Evolutionary conservation across 169 alveolate genomes (phyloP), one percentile per base, ranked within the genome.

Genomic region (Eimeria necatrix): DNA sequence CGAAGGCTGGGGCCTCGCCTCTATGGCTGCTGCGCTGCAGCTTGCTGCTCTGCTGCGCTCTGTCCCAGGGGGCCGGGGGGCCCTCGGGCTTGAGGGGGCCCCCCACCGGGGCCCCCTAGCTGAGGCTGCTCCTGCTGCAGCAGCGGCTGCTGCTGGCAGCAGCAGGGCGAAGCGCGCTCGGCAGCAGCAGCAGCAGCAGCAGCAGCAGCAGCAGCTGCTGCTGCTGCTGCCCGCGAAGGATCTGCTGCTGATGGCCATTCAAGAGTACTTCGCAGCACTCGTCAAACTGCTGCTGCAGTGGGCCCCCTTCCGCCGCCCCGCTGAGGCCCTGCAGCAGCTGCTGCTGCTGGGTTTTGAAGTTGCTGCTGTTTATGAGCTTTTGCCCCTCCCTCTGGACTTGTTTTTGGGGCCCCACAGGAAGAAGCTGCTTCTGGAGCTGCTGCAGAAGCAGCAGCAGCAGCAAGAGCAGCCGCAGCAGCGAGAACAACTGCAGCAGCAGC

Each of bases 301-400:
- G 83, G 56, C 4, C 20, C 83, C 83, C 83, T 71, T 71, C 41
- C 14, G 12, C 18, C 6, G 51, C 22, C 83, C 83, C 4, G 83
- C 83, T 9, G 83, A 24, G 83, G 46, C 83, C 48, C 87, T 76
- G 41, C 87, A 10, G 64, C 59, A 16, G 87, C 61, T 76, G 87
- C 87, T 76, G 87, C 68, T 4, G 64, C 68, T 14, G 68, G 26
- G 9, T 14, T 32, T 7, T n/a, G 52, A 26, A 41, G 83, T 1
- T 32, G 51, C 83, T 41, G 51, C 83, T 9, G 16, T 22, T 32
- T 12, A 0, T 22, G 24, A 71, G 83, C 51, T 71, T 32, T 49
- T 71, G 83, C 83, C 83, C 0, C 52, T 71, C 56, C 83, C 83
- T 3, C 49, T 71, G 24, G 48, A 49, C 56, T 49, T 71, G 14